These are phyloP conservation scores for Drosera spatulata DNA, from an alignment of 179 eudicot genomes.

Conservation along the genomic window DNA sequence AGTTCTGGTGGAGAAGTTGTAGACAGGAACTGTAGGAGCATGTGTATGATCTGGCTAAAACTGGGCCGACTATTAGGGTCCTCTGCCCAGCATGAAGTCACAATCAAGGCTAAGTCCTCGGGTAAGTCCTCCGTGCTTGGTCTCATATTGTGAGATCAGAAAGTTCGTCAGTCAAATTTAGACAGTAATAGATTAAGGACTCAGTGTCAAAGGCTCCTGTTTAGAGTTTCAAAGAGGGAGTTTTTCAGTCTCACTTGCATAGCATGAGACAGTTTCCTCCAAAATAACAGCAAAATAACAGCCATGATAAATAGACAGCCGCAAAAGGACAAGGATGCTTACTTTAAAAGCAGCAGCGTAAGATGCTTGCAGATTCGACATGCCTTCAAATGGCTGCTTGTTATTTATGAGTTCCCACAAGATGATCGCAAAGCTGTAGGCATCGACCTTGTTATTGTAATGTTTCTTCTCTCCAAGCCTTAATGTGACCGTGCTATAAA, in stretches of 20 bases:
- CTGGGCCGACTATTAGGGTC: constrained; percentile 51
- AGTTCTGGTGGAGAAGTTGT: constrained; percentile 30
- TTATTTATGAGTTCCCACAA: constrained; percentile 67
- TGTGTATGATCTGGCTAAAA: constrained; percentile 49
- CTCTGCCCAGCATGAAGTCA: constrained; percentile 57
- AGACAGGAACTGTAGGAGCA: constrained; percentile 36
- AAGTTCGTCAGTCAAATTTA: background rate
- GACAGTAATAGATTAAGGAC: no score
- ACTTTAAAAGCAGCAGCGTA: constrained; percentile 73
- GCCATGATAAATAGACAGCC: background rate
- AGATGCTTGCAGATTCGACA: constrained; percentile 73
- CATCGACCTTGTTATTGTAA: constrained; percentile 61
- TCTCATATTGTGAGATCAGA: constrained; percentile 31
- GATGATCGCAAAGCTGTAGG: constrained; percentile 62
- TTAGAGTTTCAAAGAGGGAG: no score
- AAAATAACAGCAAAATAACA: no score
- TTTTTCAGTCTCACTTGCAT: no score
- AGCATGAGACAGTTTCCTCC: no score
- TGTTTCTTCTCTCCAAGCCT: constrained; percentile 69
- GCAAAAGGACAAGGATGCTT: background rate
- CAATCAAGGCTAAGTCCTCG: constrained; percentile 37
- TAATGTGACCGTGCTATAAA: constrained; percentile 61
- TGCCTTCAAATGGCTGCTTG: constrained; percentile 65
- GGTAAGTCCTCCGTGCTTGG: constrained; percentile 49
- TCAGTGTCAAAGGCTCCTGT: no score